phyloP scores from a whole-genome alignment of 768 basidiomycete genomes.

The Boletellus sp. region DNA sequence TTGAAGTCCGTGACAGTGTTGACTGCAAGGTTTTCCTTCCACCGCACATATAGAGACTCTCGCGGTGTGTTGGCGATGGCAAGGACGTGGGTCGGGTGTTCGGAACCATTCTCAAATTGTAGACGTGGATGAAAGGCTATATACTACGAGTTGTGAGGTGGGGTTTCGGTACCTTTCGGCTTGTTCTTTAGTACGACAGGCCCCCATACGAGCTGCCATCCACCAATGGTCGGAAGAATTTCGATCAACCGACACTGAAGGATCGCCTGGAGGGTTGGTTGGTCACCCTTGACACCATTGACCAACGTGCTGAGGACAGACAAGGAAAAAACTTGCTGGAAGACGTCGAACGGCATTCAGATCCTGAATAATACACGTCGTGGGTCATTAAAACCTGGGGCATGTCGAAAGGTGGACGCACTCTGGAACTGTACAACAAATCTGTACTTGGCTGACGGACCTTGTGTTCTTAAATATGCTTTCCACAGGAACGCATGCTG shows the following conservation, averaged over 20 bases:
- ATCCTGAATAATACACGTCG: neutral
- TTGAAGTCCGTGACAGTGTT: constrained; percentile 3
- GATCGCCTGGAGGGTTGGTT: neutral
- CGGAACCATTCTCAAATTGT: neutral
- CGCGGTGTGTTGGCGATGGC: constrained; percentile 5
- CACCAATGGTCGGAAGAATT: neutral
- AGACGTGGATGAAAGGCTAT: constrained; percentile 2
- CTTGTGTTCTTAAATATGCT: too few species aligned
- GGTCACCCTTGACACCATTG: neutral
- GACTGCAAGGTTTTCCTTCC: neutral
- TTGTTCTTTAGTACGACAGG: constrained; percentile 5
- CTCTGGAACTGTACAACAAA: too few species aligned
- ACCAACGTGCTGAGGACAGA: neutral
- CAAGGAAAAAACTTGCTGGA: constrained; percentile 5
- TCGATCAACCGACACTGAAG: neutral
- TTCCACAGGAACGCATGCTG: too few species aligned
- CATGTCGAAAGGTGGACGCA: too few species aligned
- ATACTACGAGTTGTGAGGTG: constrained; percentile 8
- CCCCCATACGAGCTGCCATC: constrained; percentile 8
- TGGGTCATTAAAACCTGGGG: too few species aligned
- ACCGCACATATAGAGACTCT: neutral
- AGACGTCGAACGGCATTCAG: neutral
- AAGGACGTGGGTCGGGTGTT: constrained; percentile 3
- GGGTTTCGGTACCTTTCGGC: neutral
- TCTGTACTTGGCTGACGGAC: too few species aligned